Conservation (phyloP, 108 stramenopile species). For the Fragilariopsis cylindrus region DNA sequence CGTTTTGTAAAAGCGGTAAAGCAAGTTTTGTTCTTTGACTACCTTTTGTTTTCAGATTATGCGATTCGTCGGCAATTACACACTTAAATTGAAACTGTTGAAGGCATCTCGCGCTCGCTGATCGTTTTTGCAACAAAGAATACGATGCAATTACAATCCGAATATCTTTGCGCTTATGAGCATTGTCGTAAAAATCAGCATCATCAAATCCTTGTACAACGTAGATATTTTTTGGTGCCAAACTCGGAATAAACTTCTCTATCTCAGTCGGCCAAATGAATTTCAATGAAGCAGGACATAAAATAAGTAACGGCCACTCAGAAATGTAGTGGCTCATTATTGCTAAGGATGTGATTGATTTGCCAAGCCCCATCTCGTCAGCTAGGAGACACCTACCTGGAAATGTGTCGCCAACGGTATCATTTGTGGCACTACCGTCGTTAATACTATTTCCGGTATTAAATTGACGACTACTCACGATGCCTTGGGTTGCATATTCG, state of each 20-base stretch:
- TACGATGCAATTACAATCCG: constrained; percentile 77
- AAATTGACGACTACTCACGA: constrained; percentile 13
- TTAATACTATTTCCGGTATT: background rate
- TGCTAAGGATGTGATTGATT: constrained; percentile 84
- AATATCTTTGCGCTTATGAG: constrained; percentile 34
- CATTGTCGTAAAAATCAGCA: constrained; percentile 42
- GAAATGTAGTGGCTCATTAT: constrained; percentile 54
- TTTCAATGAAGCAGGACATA: constrained; percentile 83
- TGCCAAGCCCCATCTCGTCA: constrained; percentile 95
- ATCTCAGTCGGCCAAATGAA: constrained; percentile 93
- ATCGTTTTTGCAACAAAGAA: constrained; percentile 55
- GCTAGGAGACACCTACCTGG: constrained; percentile 79
- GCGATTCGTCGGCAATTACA: constrained; percentile 89
- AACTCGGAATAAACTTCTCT: constrained; percentile 75
- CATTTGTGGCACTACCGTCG: background rate
- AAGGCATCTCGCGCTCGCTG: constrained; percentile 41
- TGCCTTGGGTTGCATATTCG: constrained; percentile 62
- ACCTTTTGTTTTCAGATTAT: constrained; percentile 77
- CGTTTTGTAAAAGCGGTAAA: constrained; percentile 63
- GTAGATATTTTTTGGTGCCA: constrained; percentile 47
- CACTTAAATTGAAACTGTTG: constrained; percentile 59
- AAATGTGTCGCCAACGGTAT: background rate
- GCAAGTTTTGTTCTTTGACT: constrained; percentile 80
- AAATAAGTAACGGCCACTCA: constrained; percentile 90
- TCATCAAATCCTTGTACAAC: constrained; percentile 65